Evolutionary conservation across 108 stramenopile species (phyloP), one percentile per base, ranked within the genome.

Genomic region (Skeletonema potamos): DNA sequence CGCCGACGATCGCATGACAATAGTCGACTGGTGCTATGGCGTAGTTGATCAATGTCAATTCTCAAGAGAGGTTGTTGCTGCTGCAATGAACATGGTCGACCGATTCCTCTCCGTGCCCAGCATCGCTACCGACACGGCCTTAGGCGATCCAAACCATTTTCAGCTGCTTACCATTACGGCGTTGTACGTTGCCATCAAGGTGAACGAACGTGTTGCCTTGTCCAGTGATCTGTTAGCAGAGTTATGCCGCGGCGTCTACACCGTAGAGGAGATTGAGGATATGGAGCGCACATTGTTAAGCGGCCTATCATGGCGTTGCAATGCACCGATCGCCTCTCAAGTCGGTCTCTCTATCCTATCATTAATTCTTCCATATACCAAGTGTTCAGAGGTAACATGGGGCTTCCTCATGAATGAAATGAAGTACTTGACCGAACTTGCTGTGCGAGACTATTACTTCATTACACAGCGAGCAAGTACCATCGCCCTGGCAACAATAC

Each of bases 131-230:
- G 24, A 37, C 22, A 36, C 33, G 32, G 64, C 64, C 4, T 60
- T 80, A 6, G 29, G 54, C 3, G 76, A 86, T 74, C 75, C 80
- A 13, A 61, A 70, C 43, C 22, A 48, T 30, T 89, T 73, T 62
- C 89, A 89, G 56, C 64, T 89, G 6, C 85, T 83, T 28, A 59
- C 79, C 62, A 54, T 89, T 61, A 44, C 85, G 13, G 68, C 72
- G n/a, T 58, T 89, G 7, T 89, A 87, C 70, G 66, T 76, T n/a
- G 68, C 89, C 22, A 66, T 86, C 37, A 89, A 89, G 64, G 72
- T 84, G 22, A 73, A 87, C 55, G 84, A 82, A 68, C 74, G 58
- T 4, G 54, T 77, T 30, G 87, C 82, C 15, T 61, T 92, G 24
- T 67, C 77, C 12, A 73, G 79, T 5, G 58, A 76, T 4, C 30